Conservation (phyloP, 495 filamentous ascomycete species). For the Neurospora hispaniola region DNA sequence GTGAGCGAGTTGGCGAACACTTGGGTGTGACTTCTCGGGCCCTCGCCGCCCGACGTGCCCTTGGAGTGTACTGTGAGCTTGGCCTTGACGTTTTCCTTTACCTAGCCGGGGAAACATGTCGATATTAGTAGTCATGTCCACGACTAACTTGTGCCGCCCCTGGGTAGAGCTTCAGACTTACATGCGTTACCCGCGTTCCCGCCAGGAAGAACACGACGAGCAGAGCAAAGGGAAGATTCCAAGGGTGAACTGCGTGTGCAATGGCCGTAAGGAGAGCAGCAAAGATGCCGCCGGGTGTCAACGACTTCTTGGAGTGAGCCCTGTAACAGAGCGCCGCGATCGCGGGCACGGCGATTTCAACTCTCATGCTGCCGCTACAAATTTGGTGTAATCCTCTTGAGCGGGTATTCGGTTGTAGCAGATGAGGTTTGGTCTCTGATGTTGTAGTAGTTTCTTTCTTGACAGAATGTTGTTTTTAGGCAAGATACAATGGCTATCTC, state of each 20-base stretch:
- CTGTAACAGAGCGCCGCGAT: slow-evolving; percentile 54
- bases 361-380: slow-evolving; percentile 45
- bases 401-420: not conserved
- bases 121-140: not conserved
- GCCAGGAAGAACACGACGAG: slow-evolving; percentile 79
- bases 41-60: slow-evolving; percentile 65
- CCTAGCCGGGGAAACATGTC: slow-evolving; percentile 26
- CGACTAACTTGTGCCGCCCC: not conserved
- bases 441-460: not conserved
- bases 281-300: slow-evolving; percentile 63
- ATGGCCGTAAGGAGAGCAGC: slow-evolving; percentile 60
- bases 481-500: not conserved
- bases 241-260: slow-evolving; percentile 80
- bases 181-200: slow-evolving; percentile 75
- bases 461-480: not conserved
- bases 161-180: slow-evolving; percentile 17
- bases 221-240: slow-evolving; percentile 76
- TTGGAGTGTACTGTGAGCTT: slow-evolving; percentile 65
- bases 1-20: slow-evolving; percentile 82
- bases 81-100: slow-evolving; percentile 81
- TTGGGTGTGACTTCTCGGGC: slow-evolving; percentile 73
- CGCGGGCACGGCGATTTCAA: slow-evolving; percentile 56
- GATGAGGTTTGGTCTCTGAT: not conserved
- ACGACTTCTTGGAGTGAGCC: slow-evolving; percentile 60
- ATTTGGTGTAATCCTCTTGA: not conserved